A percentile compares a stretch with the other conserved stretches of the same genome.
Evolutionary conservation across 441 rosid species (phyloP).

Genomic region (Croton setiger): DNA sequence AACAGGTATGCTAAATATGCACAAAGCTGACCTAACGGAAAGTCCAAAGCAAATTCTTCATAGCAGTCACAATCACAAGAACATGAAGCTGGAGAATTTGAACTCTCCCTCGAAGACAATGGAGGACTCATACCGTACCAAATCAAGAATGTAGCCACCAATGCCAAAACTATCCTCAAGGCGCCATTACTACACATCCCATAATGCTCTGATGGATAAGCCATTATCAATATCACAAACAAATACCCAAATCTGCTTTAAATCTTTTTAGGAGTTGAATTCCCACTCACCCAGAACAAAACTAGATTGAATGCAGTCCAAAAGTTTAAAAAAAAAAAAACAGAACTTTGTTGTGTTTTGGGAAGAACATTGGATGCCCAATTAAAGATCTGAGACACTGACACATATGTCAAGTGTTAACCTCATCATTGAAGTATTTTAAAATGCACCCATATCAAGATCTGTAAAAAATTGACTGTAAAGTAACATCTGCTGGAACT

Average conservation of each 20-base stretch:
- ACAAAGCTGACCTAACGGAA: conserved; percentile 31
- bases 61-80: conserved; percentile 51
- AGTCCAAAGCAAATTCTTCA: conserved; percentile 29
- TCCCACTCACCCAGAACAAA: neutral
- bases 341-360: neutral
- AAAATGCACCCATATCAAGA: conserved; percentile 25
- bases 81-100: conserved; percentile 32
- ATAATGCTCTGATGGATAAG: conserved; percentile 26
- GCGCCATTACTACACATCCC: conserved; percentile 26
- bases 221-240: conserved; percentile 22
- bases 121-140: conserved; percentile 34
- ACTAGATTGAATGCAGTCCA: conserved; percentile 5
- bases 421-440: conserved; percentile 5
- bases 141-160: conserved; percentile 32
- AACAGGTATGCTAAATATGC: neutral
- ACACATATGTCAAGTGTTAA: neutral
- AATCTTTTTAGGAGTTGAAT: neutral
- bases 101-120: conserved; percentile 23
- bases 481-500: neutral
- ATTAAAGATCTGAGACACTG: conserved; percentile 20
- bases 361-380: conserved; percentile 10
- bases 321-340: conserved; percentile 3
- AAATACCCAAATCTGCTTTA: conserved; percentile 11
- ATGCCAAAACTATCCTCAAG: conserved; percentile 27
- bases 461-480: conserved; percentile 18